phyloP scores from a whole-genome alignment of 352 stramenopile genomes.

The Globisporangium sylvaticum region DNA sequence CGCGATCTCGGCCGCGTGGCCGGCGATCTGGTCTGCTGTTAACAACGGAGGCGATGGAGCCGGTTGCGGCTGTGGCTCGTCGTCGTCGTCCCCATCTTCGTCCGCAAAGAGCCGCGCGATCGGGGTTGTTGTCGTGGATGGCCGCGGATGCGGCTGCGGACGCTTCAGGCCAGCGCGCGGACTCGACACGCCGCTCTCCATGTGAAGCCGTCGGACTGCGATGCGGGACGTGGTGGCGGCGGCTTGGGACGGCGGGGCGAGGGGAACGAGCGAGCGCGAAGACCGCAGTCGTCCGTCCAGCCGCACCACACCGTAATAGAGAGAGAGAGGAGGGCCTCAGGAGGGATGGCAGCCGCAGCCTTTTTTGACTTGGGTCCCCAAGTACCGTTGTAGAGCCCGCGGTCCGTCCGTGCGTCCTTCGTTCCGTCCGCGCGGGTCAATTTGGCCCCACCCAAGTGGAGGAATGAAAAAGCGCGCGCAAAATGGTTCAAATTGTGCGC shows the following conservation, averaged over 20 bases:
- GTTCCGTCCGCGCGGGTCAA: no score
- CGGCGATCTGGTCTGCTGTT: not conserved
- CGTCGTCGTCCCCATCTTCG: not conserved
- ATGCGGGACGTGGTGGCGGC: conserved; percentile 13
- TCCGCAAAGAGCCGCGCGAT: conserved; percentile 2
- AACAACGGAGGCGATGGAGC: no score
- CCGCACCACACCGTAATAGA: not conserved
- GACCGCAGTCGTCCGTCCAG: not conserved
- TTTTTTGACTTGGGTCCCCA: not conserved
- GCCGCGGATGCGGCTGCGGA: not conserved
- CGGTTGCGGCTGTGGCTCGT: not conserved
- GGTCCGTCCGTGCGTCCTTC: no score
- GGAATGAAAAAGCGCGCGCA: no score
- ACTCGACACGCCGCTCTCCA: conserved; percentile 6
- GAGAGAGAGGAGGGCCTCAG: not conserved
- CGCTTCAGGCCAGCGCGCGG: not conserved
- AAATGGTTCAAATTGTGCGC: no score
- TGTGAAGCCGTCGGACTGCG: conserved; percentile 14
- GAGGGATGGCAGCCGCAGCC: no score
- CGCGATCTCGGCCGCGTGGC: conserved; percentile 32
- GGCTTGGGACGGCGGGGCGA: not conserved
- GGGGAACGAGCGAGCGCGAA: not conserved
- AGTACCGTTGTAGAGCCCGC: no score
- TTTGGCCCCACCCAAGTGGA: no score
- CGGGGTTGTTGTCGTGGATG: not conserved